Conservation (phyloP, 169 alveolate genomes). For the Miamiensis avidus region DNA sequence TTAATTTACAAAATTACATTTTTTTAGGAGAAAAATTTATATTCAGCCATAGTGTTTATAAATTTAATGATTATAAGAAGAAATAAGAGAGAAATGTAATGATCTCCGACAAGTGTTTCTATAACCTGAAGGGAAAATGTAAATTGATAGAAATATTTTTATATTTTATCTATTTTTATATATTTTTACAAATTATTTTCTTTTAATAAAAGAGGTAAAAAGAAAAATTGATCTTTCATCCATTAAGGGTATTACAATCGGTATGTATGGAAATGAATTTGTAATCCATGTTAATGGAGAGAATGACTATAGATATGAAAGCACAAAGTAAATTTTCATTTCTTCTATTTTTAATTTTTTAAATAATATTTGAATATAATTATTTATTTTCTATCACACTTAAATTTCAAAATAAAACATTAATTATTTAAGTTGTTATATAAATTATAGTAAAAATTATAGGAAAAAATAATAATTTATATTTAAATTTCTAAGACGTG, state of each 20-base stretch:
- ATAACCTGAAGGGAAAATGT: conserved; percentile 51
- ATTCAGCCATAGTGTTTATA: conserved; percentile 45
- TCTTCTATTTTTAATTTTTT: too few species aligned
- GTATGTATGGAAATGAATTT: conserved; percentile 56
- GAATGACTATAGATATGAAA: conserved; percentile 67
- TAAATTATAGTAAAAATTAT: too few species aligned
- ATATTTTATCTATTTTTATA: neutral
- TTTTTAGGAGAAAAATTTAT: conserved; percentile 41
- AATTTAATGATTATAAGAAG: conserved; percentile 53
- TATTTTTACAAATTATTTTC: neutral
- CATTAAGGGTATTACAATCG: conserved; percentile 36
- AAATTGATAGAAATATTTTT: neutral
- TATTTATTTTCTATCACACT: neutral
- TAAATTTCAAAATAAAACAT: too few species aligned
- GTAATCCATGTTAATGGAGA: conserved; percentile 70
- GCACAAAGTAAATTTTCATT: conserved; percentile 22
- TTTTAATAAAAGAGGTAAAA: conserved; percentile 30
- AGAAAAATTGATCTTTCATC: conserved; percentile 35
- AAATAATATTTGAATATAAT: too few species aligned
- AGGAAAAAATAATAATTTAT: too few species aligned
- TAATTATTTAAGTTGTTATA: too few species aligned
- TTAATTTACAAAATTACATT: too few species aligned
- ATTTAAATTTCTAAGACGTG: too few species aligned
- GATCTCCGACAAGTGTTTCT: conserved; percentile 44
- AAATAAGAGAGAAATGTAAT: conserved; percentile 54